These are phyloP conservation scores for Fusarium sulawesiense DNA, from an alignment of 2,329 filamentous ascomycete genomes.

Conservation along the genomic window DNA sequence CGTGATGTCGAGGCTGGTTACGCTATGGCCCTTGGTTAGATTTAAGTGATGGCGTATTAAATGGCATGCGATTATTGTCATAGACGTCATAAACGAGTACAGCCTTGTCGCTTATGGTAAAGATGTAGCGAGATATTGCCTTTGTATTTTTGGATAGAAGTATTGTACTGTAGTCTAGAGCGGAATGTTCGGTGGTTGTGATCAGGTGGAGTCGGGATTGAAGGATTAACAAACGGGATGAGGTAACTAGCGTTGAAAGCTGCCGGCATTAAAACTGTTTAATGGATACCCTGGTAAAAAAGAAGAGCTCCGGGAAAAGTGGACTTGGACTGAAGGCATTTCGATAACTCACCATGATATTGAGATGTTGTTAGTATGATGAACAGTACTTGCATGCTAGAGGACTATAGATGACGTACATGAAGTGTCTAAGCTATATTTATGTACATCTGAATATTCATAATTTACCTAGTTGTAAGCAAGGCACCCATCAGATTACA, in stretches of 20 bases:
- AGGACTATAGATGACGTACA: background rate
- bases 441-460: background rate
- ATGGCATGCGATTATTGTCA: slow-evolving; percentile 8
- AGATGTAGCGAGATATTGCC: background rate
- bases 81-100: slow-evolving; percentile 10
- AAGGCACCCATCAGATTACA: background rate
- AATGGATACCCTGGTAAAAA: background rate
- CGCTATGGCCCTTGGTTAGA: background rate
- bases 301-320: background rate
- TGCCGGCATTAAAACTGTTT: slow-evolving; percentile 6
- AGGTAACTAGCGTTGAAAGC: slow-evolving; percentile 12
- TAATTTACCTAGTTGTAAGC: background rate
- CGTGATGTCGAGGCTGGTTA: background rate
- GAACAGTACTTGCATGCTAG: background rate
- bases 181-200: slow-evolving; percentile 22
- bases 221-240: background rate
- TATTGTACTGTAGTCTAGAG: background rate
- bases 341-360: background rate
- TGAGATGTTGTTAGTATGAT: background rate
- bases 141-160: background rate
- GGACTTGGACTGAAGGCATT: background rate
- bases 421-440: background rate
- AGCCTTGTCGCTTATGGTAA: slow-evolving; percentile 19
- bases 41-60: slow-evolving; percentile 9
- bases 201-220: slow-evolving; percentile 1